Conservation (phyloP, 2,329 filamentous ascomycete species). For the Mollisiaceae sp. region DNA sequence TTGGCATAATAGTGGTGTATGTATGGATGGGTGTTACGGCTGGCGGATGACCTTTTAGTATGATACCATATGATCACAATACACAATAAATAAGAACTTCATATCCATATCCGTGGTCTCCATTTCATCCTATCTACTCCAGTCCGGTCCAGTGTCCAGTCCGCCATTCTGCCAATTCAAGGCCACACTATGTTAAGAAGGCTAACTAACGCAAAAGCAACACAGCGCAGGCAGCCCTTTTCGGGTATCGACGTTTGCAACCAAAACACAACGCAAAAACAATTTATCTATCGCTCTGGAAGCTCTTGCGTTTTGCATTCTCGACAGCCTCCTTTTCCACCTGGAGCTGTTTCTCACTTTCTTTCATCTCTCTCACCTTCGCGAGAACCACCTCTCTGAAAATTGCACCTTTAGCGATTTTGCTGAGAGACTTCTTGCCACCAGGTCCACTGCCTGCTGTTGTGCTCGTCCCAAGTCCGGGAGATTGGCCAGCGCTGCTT, state of each 20-base stretch:
- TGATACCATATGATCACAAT: not conserved
- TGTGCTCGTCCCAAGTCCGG: slow-evolving; percentile 22
- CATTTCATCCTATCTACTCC: not conserved
- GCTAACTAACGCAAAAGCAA: slow-evolving; percentile 7
- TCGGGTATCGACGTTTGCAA: slow-evolving; percentile 28
- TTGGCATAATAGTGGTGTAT: not conserved
- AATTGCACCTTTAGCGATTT: slow-evolving; percentile 69
- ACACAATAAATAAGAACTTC: not conserved
- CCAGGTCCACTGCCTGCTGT: slow-evolving; percentile 26
- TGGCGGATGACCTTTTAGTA: not conserved
- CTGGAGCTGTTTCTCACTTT: slow-evolving; percentile 76
- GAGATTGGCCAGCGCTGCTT: slow-evolving; percentile 22
- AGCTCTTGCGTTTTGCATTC: slow-evolving; percentile 37
- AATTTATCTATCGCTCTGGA: slow-evolving; percentile 13
- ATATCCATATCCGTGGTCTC: not conserved
- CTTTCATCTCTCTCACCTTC: slow-evolving; percentile 91
- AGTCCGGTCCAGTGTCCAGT: not conserved
- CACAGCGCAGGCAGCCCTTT: slow-evolving; percentile 20
- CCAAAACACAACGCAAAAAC: not conserved
- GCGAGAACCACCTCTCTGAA: slow-evolving; percentile 94
- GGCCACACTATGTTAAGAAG: not conserved
- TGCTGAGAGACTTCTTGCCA: slow-evolving; percentile 52
- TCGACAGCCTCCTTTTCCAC: slow-evolving; percentile 50
- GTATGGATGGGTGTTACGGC: not conserved
- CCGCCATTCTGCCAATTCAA: slow-evolving; percentile 3